Conservation (phyloP, 108 stramenopile species). For the Skeletonema costatum region DNA sequence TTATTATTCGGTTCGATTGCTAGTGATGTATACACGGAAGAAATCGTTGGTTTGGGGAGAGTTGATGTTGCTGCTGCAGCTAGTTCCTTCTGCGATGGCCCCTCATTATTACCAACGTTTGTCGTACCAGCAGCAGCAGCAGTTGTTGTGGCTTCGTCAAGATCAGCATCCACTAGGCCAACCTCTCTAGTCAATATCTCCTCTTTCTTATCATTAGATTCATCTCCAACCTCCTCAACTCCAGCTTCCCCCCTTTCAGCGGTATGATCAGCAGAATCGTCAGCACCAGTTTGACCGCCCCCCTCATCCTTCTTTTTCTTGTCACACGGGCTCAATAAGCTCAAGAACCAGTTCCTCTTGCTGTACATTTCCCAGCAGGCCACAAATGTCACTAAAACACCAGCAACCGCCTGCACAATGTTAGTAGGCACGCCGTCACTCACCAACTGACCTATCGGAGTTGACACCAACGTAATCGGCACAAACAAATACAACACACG, state of each 20-base stretch:
- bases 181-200: too few relatives aligned
- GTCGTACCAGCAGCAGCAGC: background rate
- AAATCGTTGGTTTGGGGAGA: background rate
- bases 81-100: background rate
- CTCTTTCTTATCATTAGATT: too few relatives aligned
- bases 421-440: constrained; percentile 7
- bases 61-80: background rate
- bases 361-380: constrained; percentile 17
- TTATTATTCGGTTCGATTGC: background rate
- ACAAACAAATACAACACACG: constrained; percentile 29
- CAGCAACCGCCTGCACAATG: constrained; percentile 21
- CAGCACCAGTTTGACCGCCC: background rate
- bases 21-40: background rate
- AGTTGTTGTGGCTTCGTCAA: background rate
- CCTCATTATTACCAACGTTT: background rate
- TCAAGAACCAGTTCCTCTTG: constrained; percentile 16
- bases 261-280: background rate
- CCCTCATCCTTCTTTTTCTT: background rate
- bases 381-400: constrained; percentile 21
- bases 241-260: too few relatives aligned
- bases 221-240: too few relatives aligned
- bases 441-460: constrained; percentile 43
- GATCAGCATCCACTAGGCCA: background rate
- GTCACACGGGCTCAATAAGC: background rate
- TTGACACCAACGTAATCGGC: constrained; percentile 41